Conservation (phyloP, 331 rosid species). For the Stylosanthes scabra region DNA sequence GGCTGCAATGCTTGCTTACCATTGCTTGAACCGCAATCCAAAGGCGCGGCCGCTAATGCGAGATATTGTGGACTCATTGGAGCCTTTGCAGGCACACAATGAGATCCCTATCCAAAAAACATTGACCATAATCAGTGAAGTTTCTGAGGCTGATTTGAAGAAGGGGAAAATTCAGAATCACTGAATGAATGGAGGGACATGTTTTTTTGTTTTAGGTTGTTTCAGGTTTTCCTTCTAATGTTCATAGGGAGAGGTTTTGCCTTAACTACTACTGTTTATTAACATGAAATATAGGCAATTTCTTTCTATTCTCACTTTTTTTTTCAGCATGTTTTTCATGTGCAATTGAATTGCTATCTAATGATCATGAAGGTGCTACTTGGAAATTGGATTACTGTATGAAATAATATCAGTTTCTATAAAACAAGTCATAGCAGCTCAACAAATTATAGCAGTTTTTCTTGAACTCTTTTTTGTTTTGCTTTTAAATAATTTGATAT, state of each 20-base stretch:
- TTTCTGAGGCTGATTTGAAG: conserved; percentile 50
- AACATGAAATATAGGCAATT: conserved; percentile 37
- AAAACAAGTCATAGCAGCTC: conserved; percentile 31
- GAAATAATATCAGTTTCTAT: conserved; percentile 41
- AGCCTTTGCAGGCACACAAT: conserved; percentile 70
- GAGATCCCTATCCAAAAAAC: conserved; percentile 61
- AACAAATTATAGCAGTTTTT: not conserved
- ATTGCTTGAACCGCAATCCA: conserved; percentile 93
- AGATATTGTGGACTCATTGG: conserved; percentile 93
- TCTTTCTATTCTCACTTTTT: conserved; percentile 21
- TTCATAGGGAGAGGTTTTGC: conserved; percentile 39
- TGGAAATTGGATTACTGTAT: conserved; percentile 37
- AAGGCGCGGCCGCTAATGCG: conserved; percentile 98
- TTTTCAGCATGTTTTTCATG: conserved; percentile 36
- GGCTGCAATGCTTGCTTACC: conserved; percentile 93
- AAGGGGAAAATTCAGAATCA: conserved; percentile 46
- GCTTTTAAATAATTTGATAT: not conserved
- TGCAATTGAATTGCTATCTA: conserved; percentile 31
- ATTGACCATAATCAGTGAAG: conserved; percentile 58
- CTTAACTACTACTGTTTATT: conserved; percentile 17
- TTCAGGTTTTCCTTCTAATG: conserved; percentile 27
- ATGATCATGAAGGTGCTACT: too few relatives aligned
- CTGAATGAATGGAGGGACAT: conserved; percentile 9
- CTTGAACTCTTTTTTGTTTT: not conserved
- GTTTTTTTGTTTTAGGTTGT: conserved; percentile 10